These are phyloP conservation scores for Claviceps monticola DNA, from an alignment of 2,329 filamentous ascomycete species.

Conservation along the genomic window DNA sequence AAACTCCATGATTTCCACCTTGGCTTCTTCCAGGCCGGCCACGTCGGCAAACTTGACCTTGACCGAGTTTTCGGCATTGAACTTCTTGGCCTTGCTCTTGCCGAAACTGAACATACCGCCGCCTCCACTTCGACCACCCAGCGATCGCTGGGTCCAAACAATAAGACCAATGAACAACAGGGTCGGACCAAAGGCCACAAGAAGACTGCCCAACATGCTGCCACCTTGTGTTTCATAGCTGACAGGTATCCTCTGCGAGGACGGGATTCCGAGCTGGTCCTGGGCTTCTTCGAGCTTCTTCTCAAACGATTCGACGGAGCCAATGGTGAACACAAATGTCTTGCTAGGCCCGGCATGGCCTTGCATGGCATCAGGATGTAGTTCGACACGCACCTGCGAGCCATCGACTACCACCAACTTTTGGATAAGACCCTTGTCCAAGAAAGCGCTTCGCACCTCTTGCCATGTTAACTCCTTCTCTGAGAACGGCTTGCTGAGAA, in stretches of 20 bases:
- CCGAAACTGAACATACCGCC: conserved; percentile 91
- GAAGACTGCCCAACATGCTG: conserved; percentile 56
- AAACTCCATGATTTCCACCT: conserved; percentile 98
- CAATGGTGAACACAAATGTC: conserved; percentile 83
- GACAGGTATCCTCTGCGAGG: conserved; percentile 81
- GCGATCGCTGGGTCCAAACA: conserved; percentile 65
- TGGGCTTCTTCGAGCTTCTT: conserved; percentile 78
- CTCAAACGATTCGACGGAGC: conserved; percentile 88
- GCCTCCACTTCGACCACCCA: conserved; percentile 48
- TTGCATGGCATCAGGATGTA: conserved; percentile 58
- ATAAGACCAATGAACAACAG: conserved; percentile 73
- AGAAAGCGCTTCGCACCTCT: conserved; percentile 83
- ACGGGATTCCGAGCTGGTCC: conserved; percentile 71
- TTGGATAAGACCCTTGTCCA: conserved; percentile 92
- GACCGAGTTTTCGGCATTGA: conserved; percentile 92
- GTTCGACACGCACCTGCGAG: conserved; percentile 59
- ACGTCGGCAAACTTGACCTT: conserved; percentile 97
- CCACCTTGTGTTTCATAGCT: conserved; percentile 64
- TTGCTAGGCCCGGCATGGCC: conserved; percentile 19
- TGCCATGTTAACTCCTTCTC: conserved; percentile 87
- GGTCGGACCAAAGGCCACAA: conserved; percentile 74
- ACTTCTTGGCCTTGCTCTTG: conserved; percentile 89
- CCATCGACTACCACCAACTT: conserved; percentile 73
- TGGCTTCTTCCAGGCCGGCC: conserved; percentile 95
- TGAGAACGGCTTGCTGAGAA: conserved; percentile 26